A percentile compares a stretch with the other conserved stretches of the same genome.
Conservation (phyloP, 768 basidiomycete species). For the Serendipita sp. region DNA sequence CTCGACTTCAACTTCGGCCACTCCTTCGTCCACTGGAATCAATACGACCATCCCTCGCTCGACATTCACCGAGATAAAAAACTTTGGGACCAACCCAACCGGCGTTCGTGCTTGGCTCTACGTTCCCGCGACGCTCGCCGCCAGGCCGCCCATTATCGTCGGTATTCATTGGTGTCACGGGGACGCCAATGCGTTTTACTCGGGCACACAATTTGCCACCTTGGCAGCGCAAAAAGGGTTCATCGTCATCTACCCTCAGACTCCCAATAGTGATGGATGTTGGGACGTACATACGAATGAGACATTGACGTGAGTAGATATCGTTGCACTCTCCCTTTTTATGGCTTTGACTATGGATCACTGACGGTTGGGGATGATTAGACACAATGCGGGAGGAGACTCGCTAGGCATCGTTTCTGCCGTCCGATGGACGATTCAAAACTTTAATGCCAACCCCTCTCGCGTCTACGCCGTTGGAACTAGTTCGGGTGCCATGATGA, state of each 20-base stretch:
- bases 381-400: conserved; percentile 38
- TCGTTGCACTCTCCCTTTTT: neutral
- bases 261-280: conserved; percentile 11
- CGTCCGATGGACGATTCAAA: conserved; percentile 32
- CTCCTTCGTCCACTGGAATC: neutral
- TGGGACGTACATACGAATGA: conserved; percentile 31
- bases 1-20: neutral
- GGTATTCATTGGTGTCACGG: conserved; percentile 34
- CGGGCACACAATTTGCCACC: conserved; percentile 32
- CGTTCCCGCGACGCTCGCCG: conserved; percentile 10
- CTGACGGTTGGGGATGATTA: neutral
- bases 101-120: conserved; percentile 34
- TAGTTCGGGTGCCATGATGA: conserved; percentile 21
- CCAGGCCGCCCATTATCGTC: conserved; percentile 32
- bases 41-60: neutral
- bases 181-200: conserved; percentile 36
- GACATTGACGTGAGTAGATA: conserved; percentile 25
- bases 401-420: conserved; percentile 34
- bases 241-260: conserved; percentile 34
- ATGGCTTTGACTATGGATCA: neutral
- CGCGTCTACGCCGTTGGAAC: conserved; percentile 37
- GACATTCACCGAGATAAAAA: conserved; percentile 1
- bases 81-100: conserved; percentile 40
- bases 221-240: conserved; percentile 33
- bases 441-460: conserved; percentile 29